phyloP scores from a whole-genome alignment of 805 yeast species.

The Crinitomyces ghanaensis region DNA sequence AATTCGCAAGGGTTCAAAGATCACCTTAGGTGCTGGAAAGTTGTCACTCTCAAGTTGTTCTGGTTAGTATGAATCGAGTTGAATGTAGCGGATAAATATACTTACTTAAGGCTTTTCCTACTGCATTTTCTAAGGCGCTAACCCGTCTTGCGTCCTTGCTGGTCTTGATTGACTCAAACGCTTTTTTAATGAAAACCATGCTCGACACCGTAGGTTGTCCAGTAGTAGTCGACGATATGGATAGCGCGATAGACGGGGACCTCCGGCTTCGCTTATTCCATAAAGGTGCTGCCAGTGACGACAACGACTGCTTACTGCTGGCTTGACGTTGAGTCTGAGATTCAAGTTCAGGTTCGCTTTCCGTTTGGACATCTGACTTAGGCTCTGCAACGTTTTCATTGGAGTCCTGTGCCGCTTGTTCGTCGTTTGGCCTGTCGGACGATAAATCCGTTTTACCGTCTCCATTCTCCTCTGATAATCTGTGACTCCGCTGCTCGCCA shows the following conservation, averaged over 20 bases:
- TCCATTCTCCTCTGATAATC: neutral
- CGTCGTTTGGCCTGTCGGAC: neutral
- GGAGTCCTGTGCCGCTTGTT: neutral
- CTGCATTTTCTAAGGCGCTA: slow-evolving; percentile 28
- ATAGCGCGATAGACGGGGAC: slow-evolving; percentile 19
- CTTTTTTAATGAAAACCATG: slow-evolving; percentile 38
- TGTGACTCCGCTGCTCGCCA: neutral
- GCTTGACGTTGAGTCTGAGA: neutral
- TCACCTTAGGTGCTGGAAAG: slow-evolving; percentile 36
- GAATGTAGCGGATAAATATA: neutral
- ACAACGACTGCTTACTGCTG: neutral
- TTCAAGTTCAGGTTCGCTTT: slow-evolving; percentile 3
- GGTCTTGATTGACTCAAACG: slow-evolving; percentile 44
- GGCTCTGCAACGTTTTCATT: neutral
- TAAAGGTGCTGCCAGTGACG: neutral
- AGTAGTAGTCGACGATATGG: slow-evolving; percentile 17
- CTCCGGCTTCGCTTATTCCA: slow-evolving; percentile 8
- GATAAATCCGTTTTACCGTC: neutral
- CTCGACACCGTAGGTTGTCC: slow-evolving; percentile 25
- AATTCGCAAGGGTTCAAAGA: slow-evolving; percentile 68
- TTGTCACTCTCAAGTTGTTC: slow-evolving; percentile 20
- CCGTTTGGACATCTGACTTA: slow-evolving; percentile 3
- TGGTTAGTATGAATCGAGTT: slow-evolving; percentile 16
- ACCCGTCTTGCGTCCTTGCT: slow-evolving; percentile 51
- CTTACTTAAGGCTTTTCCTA: slow-evolving; percentile 25